Evolutionary conservation across 2,329 filamentous ascomycete species (phyloP), one percentile per base, ranked within the genome.

Genomic region (Penicillium olsonii): DNA sequence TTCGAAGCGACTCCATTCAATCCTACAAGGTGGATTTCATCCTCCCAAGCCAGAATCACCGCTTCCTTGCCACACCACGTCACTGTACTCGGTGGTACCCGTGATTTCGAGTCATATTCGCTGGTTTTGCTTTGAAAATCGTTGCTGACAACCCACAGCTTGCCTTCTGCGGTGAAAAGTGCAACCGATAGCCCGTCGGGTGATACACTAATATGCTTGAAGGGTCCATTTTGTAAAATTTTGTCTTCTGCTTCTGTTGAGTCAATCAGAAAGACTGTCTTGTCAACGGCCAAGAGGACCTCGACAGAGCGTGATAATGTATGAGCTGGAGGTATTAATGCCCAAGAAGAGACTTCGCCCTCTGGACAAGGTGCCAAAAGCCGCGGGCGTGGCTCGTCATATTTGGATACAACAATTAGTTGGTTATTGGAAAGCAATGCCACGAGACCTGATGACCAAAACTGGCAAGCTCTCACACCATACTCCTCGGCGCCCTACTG

Each of bases 61-160:
- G 92, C 90, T 70, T 97, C 92, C 62, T 94, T 92, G 5, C 94
- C 94, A 69, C 94, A 99, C 94, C 94, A 99, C 62, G 94, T 87
- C 53, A 99, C 81, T 56, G 94, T 90, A 61, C 90, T 87, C 3
- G 94, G 94, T 1, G 87, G 80, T 5, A 90, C 95, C 68, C 87
- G 87, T 9, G 90, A 92, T 59, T 86, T 86, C 1, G 92, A 92
- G 63, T 96, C 85, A 66, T 97, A 92, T 72, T 97, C 92, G 66
- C 91, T 92, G 54, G 96, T 78, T 49, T 92, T 87, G 64, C 88
- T 91, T 67, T 96, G 91, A 68, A 97, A 97, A 69, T 99, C 92
- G 63, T 90, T 92, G 40, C 90, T 94, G 43, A 97, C 91, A 22
- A 99, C 89, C 80, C 94, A 95, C 17, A 94, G 84, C 59, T 85